phyloP scores from a whole-genome alignment of 768 basidiomycete genomes.

The Hygrocybe punicea region DNA sequence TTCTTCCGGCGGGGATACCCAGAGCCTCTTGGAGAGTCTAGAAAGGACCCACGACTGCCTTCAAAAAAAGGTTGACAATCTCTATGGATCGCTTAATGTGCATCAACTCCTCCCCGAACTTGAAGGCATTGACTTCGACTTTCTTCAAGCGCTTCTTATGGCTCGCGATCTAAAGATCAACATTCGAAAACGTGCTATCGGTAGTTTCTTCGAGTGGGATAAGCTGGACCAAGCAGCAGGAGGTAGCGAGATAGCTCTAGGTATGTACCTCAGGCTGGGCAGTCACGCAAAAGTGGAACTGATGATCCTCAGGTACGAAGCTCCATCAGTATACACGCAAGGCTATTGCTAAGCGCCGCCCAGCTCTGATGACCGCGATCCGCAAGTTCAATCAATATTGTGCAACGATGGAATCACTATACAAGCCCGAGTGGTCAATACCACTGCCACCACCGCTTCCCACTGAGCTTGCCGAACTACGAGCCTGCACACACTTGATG shows the following conservation, averaged over 20 bases:
- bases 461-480: constrained; percentile 19
- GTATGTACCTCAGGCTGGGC: background rate
- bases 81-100: constrained; percentile 37
- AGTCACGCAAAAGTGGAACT: background rate
- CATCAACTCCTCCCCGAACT: constrained; percentile 33
- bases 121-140: constrained; percentile 23
- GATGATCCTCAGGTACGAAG: constrained; percentile 22
- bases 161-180: constrained; percentile 23
- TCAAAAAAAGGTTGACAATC: constrained; percentile 22
- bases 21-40: constrained; percentile 18
- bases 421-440: constrained; percentile 22
- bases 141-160: constrained; percentile 31
- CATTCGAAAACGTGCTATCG: constrained; percentile 22
- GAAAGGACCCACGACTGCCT: constrained; percentile 18
- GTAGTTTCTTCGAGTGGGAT: constrained; percentile 26
- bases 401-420: constrained; percentile 13
- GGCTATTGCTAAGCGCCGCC: constrained; percentile 26
- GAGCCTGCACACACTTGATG: constrained; percentile 26
- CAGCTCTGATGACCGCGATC: constrained; percentile 21
- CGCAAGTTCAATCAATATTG: constrained; percentile 31
- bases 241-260: constrained; percentile 16
- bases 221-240: constrained; percentile 22
- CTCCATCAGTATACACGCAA: constrained; percentile 29
- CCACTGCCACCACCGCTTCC: constrained; percentile 34
- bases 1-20: constrained; percentile 2